phyloP scores from a whole-genome alignment of 495 filamentous ascomycete species.

The Cercophora scortea region DNA sequence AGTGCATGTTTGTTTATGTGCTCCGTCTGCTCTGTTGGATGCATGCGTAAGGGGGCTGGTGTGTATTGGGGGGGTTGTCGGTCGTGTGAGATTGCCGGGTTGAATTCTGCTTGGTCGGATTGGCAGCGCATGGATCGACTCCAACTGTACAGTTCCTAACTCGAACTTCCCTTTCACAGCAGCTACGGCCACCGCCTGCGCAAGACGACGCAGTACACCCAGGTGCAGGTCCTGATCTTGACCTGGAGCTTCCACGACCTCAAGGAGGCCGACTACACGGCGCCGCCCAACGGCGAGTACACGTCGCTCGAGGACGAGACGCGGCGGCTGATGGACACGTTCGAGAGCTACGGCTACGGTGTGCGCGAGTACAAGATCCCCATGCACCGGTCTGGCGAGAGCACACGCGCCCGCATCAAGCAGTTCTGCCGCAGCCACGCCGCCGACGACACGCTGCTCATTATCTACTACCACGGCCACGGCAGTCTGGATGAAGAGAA shows the following conservation, averaged over 20 bases:
- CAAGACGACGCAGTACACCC: constrained; percentile 10
- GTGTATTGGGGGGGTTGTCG: too few species aligned
- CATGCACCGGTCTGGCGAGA: constrained; percentile 16
- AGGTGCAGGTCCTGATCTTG: constrained; percentile 23
- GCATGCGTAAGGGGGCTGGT: too few species aligned
- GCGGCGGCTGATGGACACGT: constrained; percentile 16
- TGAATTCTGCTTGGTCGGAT: too few species aligned
- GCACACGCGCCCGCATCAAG: constrained; percentile 5
- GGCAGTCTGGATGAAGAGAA: constrained; percentile 23
- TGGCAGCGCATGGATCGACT: too few species aligned
- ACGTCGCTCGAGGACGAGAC: constrained; percentile 27
- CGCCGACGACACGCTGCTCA: constrained; percentile 21
- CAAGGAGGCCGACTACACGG: constrained; percentile 16
- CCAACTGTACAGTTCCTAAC: background rate
- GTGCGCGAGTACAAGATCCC: constrained; percentile 23
- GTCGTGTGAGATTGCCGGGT: too few species aligned
- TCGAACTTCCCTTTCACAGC: background rate
- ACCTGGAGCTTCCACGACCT: constrained; percentile 28
- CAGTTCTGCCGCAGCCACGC: constrained; percentile 16
- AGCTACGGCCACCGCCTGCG: constrained; percentile 1
- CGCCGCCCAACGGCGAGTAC: constrained; percentile 14
- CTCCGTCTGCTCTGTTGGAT: too few species aligned
- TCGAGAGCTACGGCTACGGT: constrained; percentile 18
- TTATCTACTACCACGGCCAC: constrained; percentile 28
- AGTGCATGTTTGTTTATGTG: constrained; percentile 2